Base-by-base conservation (phyloP, 306 rosid species). In the Casuarina equisetifolia region DNA sequence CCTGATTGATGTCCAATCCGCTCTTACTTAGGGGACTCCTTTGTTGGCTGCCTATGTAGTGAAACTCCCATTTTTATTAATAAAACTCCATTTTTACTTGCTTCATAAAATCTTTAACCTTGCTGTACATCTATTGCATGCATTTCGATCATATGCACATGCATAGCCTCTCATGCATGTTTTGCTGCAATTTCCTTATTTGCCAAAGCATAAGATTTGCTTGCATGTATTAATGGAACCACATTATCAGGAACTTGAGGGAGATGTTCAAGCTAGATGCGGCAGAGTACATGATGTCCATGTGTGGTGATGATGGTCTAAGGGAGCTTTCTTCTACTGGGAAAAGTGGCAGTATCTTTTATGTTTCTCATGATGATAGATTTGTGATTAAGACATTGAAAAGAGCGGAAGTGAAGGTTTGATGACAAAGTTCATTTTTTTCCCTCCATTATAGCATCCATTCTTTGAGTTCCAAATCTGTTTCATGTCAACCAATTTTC, bases 211-310 rank as follows among this genome's bases (percentile, higher is more conserved):
- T 20, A 32, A 68, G 66, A 76, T 74, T 72, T 73, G 76, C 55
- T 64, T 70, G 53, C 70, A 38, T 76, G 11, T 73, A 51, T 44
- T 55, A 70, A 42, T 78, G 62, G 71, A 72, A 25, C 44, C 45
- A 51, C 11, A 70, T 75, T 87, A 87, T 69, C 87, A 96, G 99
- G 97, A 96, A 96, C 89, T 84, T 96, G 95, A 88, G 98, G 85
- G 98, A 88, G 88, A 91, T 96, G 99, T 96, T 96, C 90, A 96
- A 92, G 79, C 87, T 96, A 82, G 97, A 96, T 85, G 96, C 99
- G 17, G 97, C 99, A 40, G 98, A 91, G 73, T 96, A 96, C 90
- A 92, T 96, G 99, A 92, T 96, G 98, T 96, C 99, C 69, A 92
- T 92, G 82, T 96, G 99, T 78, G 96, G 96, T 25, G 96, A 92